Evolutionary conservation across 2,329 filamentous ascomycete genomes (phyloP), one percentile per base, ranked within the genome.

Genomic region (Sclerotinia trifoliorum): DNA sequence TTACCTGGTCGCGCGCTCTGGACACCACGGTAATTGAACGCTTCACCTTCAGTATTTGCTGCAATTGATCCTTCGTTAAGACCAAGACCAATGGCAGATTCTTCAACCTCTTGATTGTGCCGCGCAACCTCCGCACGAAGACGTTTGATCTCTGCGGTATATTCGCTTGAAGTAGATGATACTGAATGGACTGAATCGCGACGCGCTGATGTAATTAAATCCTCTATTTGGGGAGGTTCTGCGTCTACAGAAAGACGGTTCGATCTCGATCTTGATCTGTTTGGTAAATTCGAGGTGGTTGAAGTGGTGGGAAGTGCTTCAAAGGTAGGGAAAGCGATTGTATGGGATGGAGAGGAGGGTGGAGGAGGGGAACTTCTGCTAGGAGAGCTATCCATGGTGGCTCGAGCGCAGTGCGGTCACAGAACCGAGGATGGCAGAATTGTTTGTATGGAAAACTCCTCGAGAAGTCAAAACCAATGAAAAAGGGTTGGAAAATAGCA

Each of bases 1-100:
- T 56, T 44, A 65, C 62, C n/a, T 56, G n/a, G 48, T 63, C 29
- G 29, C 8, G 46, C 60, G 17, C 60, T 63, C 26, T 52, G 46
- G 19, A 63, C 60, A 26, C 60, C 60, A 51, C 60, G 60, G 26
- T 63, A 63, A 51, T 24, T 63, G 8, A 63, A 51, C 32, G 48
- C 10, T 10, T 63, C 60, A 19, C 60, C 51, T 51, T 63, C 46
- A 63, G 3, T 26, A n/a, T 29, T 19, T 7, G 39, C 24, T 21
- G 57, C 17, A 29, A 19, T 52, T 63, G 17, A 10, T 26, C 48
- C 46, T 51, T n/a, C 35, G n/a, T 10, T 51, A 2, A 63, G 39
- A 26, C 60, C 60, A 63, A 63, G 46, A 15, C 46, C 60, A 24
- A 63, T 39, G 13, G 46, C 32, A 39, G 60, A 51, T 26, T 51